These are phyloP conservation scores for Tetracladium setigerum DNA, from an alignment of 495 filamentous ascomycete species.

Conservation along the genomic window DNA sequence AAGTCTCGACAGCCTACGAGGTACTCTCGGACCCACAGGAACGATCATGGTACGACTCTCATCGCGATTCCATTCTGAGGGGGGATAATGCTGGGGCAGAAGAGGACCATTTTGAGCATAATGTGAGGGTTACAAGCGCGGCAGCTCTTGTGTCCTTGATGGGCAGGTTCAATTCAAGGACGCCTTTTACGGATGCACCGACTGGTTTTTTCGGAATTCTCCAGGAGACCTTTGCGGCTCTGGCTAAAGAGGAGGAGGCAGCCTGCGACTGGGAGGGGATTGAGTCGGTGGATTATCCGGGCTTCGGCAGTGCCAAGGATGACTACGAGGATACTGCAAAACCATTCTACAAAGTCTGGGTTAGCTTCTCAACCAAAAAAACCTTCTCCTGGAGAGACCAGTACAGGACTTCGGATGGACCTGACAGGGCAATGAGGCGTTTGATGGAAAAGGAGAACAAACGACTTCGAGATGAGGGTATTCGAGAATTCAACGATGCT, in stretches of 20 bases:
- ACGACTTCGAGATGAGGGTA: conserved; percentile 69
- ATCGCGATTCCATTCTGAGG: conserved; percentile 74
- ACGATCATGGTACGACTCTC: conserved; percentile 94
- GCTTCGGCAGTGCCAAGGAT: conserved; percentile 67
- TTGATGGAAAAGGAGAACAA: conserved; percentile 96
- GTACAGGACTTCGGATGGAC: conserved; percentile 75
- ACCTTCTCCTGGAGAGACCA: conserved; percentile 83
- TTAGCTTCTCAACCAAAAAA: conserved; percentile 74
- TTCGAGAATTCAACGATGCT: conserved; percentile 86
- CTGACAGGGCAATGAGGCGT: conserved; percentile 74
- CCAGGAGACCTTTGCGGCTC: conserved; percentile 62
- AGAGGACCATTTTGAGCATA: conserved; percentile 46
- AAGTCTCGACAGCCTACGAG: conserved; percentile 89
- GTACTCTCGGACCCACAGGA: conserved; percentile 93
- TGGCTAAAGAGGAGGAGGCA: conserved; percentile 73
- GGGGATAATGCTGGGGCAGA: conserved; percentile 37
- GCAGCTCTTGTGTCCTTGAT: conserved; percentile 69
- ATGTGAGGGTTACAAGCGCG: conserved; percentile 64
- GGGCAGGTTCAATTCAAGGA: conserved; percentile 63
- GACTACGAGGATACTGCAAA: conserved; percentile 63
- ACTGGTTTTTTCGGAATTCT: conserved; percentile 78
- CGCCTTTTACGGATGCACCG: conserved; percentile 68
- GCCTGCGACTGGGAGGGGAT: conserved; percentile 62
- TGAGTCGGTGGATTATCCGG: conserved; percentile 54
- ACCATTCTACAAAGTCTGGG: conserved; percentile 78